phyloP scores from a whole-genome alignment of 495 filamentous ascomycete species.

The Talaromyces wortmannii region DNA sequence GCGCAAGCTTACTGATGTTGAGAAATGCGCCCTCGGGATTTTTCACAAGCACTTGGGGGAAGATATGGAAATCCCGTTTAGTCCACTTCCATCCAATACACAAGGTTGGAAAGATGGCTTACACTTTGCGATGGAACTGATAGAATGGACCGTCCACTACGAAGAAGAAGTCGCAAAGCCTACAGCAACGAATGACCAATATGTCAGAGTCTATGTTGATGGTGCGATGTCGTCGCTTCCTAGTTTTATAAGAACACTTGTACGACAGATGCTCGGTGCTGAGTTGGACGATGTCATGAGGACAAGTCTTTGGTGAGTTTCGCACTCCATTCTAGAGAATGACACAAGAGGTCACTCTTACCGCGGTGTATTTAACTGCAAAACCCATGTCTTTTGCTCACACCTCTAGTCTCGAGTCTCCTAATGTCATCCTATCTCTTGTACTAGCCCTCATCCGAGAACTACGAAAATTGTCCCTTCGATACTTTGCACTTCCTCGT shows the following conservation, averaged over 20 bases:
- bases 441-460: slow-evolving; percentile 26
- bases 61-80: slow-evolving; percentile 32
- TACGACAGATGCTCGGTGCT: slow-evolving; percentile 16
- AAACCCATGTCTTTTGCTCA: background rate
- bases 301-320: slow-evolving; percentile 14
- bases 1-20: slow-evolving; percentile 30
- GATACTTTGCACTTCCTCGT: slow-evolving; percentile 43
- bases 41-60: slow-evolving; percentile 35
- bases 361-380: background rate
- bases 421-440: slow-evolving; percentile 17
- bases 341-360: background rate
- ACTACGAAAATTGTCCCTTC: slow-evolving; percentile 35
- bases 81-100: slow-evolving; percentile 9
- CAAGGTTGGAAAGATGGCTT: slow-evolving; percentile 45
- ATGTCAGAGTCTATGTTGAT: slow-evolving; percentile 21
- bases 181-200: slow-evolving; percentile 17
- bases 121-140: slow-evolving; percentile 45
- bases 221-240: slow-evolving; percentile 12
- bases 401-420: slow-evolving; percentile 10
- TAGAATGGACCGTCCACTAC: slow-evolving; percentile 40
- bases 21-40: slow-evolving; percentile 32
- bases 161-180: slow-evolving; percentile 26
- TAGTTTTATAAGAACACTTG: slow-evolving; percentile 5
- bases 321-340: background rate
- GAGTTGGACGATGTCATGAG: slow-evolving; percentile 20